Evolutionary conservation across 139 green algal genomes (phyloP).

Genomic region (Monoraphidium neglectum): DNA sequence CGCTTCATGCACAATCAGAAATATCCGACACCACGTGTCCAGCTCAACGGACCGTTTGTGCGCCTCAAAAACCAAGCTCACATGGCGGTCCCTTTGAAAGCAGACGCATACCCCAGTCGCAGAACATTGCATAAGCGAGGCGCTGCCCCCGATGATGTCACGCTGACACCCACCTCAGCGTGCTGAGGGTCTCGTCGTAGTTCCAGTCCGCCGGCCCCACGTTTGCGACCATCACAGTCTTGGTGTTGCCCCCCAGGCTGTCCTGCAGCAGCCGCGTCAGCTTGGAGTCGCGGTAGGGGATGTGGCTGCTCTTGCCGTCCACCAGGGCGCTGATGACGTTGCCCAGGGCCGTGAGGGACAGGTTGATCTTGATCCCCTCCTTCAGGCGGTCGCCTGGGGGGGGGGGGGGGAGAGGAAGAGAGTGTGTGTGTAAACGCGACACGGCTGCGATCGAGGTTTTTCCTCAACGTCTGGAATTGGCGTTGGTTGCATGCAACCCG

Average conservation of each 20-base stretch:
- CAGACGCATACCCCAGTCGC: too few relatives aligned
- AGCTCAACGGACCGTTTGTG: too few relatives aligned
- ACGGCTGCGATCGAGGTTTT: too few relatives aligned
- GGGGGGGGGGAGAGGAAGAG: too few relatives aligned
- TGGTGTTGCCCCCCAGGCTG: conserved; percentile 84
- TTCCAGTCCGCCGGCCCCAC: conserved; percentile 84
- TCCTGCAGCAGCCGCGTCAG: conserved; percentile 88
- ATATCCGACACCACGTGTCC: too few relatives aligned
- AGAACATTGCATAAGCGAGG: too few relatives aligned
- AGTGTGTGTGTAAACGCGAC: background rate
- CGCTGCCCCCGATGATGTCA: too few relatives aligned
- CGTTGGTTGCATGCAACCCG: too few relatives aligned
- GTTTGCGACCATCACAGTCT: conserved; percentile 87
- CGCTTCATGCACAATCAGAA: too few relatives aligned
- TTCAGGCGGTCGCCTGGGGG: conserved; percentile 66
- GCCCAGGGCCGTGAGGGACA: conserved; percentile 83
- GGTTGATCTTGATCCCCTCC: conserved; percentile 90
- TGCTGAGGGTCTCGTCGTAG: conserved; percentile 84
- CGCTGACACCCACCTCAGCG: conserved; percentile 70
- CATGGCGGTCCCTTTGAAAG: too few relatives aligned
- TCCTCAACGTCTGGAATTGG: too few relatives aligned
- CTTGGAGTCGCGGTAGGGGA: conserved; percentile 89
- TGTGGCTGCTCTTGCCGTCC: conserved; percentile 66
- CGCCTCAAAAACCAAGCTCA: too few relatives aligned
- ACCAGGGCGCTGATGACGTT: conserved; percentile 84